Evolutionary conservation across 148 eudicot species (phyloP), one percentile per base, ranked within the genome.

Genomic region (Chenopodium album): DNA sequence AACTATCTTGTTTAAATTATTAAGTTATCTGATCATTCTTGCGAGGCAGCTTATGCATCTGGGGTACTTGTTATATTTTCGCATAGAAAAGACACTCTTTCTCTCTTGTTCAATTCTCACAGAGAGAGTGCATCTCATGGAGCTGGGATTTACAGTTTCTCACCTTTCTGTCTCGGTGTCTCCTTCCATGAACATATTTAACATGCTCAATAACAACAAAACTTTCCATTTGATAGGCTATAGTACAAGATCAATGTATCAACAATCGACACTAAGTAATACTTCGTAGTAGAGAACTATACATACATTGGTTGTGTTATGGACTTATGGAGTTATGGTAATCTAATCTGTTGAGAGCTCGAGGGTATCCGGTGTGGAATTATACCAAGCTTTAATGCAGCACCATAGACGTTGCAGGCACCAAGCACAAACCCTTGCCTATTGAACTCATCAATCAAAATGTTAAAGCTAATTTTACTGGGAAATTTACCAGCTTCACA

Each of bases 321-420:
- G 63, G 44, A 50, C 37, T 34, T 34, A 34, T 34, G 37, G 37
- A 34, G 37, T 13, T 56, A 56, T 56, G 62, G 1, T 56, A 1
- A 52, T 60, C 50, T 71, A 80, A 56, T 23, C 37, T 26, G 70
- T 50, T 52, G 62, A 60, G 76, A 64, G 48, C 29, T 62, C 56
- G 76, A 52, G 8, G 94, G 94, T 60, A 86, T 72, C 32, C 32
- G 75, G 29, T 88, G 85, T 34, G 93, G 91, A 82, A 69, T 59
- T 46, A 90, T 87, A 70, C 98, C 95, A n/a, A 78, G 81, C 80
- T 93, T 94, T 78, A 94, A 66, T 11, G 95, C 95, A 17, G 87
- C 81, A 65, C 91, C 92, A 80, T 88, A 94, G 50, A 94, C 76
- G 74, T 29, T 66, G 76, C 83, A 77, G 65, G 94, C 90, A 82